These are phyloP conservation scores for Claviceps maximensis DNA, from an alignment of 2,329 filamentous ascomycete species.

Conservation along the genomic window DNA sequence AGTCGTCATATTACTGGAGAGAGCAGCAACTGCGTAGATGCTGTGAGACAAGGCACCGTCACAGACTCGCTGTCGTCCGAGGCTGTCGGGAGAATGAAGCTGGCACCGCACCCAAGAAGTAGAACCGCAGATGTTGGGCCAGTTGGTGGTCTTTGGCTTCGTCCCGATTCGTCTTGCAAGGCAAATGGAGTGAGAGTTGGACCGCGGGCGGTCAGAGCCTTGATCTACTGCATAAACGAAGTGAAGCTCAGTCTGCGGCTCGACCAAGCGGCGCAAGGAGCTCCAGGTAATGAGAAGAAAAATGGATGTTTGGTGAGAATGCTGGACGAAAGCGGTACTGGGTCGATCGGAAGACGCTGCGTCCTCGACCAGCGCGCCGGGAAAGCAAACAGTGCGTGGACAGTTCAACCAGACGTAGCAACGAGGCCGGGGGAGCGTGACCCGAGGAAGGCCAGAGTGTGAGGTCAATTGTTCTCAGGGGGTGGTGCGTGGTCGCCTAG, in stretches of 20 bases:
- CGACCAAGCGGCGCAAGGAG: slow-evolving; percentile 5
- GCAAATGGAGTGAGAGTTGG: background rate
- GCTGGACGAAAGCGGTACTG: background rate
- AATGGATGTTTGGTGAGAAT: background rate
- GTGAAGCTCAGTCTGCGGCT: slow-evolving; percentile 5
- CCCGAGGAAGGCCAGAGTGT: slow-evolving; percentile 6
- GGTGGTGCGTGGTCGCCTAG: slow-evolving; percentile 1
- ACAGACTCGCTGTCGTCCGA: background rate
- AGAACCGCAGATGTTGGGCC: background rate
- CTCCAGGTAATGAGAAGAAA: background rate
- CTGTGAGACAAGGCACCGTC: background rate
- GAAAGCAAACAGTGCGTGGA: slow-evolving; percentile 4
- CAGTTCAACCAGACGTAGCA: slow-evolving; percentile 1
- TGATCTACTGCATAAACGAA: slow-evolving; percentile 3
- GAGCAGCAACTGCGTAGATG: background rate
- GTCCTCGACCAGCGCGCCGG: slow-evolving; percentile 1
- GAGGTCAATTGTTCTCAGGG: background rate
- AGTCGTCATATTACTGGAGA: slow-evolving; percentile 18
- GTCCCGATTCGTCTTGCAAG: background rate
- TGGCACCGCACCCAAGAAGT: background rate
- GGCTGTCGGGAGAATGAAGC: background rate
- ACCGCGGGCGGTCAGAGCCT: slow-evolving; percentile 3
- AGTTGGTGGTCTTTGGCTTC: background rate
- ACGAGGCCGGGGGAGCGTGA: slow-evolving; percentile 1
- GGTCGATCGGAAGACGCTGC: background rate